Evolutionary conservation across 139 green algal species (phyloP).

Genomic region (Coelastrella sp.): DNA sequence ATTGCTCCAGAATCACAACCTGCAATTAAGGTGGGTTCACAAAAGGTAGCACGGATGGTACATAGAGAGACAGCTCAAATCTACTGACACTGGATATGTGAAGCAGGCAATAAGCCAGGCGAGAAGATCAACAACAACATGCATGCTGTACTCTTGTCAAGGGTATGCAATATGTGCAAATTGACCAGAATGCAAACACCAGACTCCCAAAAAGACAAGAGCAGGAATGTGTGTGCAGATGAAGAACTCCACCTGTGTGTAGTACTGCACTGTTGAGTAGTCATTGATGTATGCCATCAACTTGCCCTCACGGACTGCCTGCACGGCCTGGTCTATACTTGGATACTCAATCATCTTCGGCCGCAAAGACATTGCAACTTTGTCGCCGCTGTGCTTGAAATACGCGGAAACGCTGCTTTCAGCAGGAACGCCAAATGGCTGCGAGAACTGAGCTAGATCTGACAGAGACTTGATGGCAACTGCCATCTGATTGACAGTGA

Average conservation of each 20-base stretch:
- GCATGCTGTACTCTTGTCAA: too few relatives aligned
- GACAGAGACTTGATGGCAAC: not conserved
- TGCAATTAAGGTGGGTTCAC: too few relatives aligned
- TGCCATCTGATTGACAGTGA: conserved; percentile 32
- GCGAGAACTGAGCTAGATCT: not conserved
- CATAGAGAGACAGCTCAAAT: too few relatives aligned
- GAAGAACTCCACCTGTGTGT: conserved; percentile 21
- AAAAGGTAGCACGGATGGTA: too few relatives aligned
- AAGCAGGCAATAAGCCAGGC: too few relatives aligned
- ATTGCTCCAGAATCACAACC: too few relatives aligned
- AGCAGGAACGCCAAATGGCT: conserved; percentile 32
- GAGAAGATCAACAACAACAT: too few relatives aligned
- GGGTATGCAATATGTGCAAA: too few relatives aligned
- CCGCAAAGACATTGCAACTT: not conserved
- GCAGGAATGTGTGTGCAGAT: too few relatives aligned
- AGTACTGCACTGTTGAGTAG: conserved; percentile 19
- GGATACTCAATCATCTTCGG: conserved; percentile 33
- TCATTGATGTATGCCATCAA: conserved; percentile 36
- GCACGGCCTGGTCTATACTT: not conserved
- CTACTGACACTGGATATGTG: too few relatives aligned
- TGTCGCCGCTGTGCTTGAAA: conserved; percentile 25
- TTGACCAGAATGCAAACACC: too few relatives aligned
- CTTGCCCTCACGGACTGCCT: not conserved
- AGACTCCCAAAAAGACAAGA: too few relatives aligned
- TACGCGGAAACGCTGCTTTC: conserved; percentile 45